A percentile compares a stretch with the other conserved stretches of the same genome.
Conservation (phyloP, 495 filamentous ascomycete species). For the Penicillium dipodomyicola region DNA sequence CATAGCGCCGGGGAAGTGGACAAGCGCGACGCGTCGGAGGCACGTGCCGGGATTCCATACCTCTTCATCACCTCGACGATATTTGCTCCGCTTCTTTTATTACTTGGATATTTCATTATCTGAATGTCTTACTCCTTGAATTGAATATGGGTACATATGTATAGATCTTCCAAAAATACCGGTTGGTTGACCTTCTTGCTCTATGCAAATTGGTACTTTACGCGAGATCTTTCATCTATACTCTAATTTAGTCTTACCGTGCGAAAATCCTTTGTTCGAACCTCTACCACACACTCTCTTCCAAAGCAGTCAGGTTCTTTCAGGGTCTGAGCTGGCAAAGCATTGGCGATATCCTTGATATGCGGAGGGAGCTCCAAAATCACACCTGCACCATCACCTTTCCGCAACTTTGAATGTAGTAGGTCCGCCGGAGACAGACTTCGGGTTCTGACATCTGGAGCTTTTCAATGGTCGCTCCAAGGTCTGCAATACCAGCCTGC, state of each 20-base stretch:
- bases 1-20: conserved; percentile 20
- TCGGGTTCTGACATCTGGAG: conserved; percentile 25
- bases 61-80: conserved; percentile 29
- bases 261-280: background rate
- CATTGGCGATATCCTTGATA: conserved; percentile 24
- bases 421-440: conserved; percentile 36
- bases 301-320: conserved; percentile 16
- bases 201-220: background rate
- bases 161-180: background rate
- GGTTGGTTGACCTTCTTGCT: background rate
- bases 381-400: conserved; percentile 27
- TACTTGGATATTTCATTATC: background rate
- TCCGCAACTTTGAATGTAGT: conserved; percentile 29
- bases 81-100: background rate
- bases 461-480: conserved; percentile 8
- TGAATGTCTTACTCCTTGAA: conserved; percentile 8
- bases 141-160: background rate
- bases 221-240: background rate
- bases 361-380: conserved; percentile 34
- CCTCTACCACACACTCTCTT: background rate
- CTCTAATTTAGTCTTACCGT: background rate
- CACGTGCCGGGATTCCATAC: conserved; percentile 31
- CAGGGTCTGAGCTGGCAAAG: conserved; percentile 28
- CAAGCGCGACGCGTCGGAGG: conserved; percentile 27
- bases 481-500: conserved; percentile 24